Conservation (phyloP, 2,329 filamentous ascomycete species). For the Colletotrichum liaoningense region DNA sequence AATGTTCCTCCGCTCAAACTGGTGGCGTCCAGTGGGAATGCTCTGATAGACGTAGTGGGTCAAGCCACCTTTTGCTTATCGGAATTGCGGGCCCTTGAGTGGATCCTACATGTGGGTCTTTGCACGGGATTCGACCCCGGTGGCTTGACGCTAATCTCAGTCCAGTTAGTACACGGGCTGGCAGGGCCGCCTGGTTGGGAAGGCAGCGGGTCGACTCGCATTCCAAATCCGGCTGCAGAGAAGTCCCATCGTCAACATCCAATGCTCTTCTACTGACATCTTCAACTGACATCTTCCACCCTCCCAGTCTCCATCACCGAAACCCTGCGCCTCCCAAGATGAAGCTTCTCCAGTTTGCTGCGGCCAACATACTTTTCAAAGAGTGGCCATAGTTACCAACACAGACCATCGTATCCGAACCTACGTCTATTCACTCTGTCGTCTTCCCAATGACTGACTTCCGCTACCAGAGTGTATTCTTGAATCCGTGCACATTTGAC, state of each 20-base stretch:
- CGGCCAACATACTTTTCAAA: background rate
- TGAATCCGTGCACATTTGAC: background rate
- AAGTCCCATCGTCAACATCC: no score
- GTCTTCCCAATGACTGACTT: background rate
- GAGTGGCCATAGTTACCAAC: background rate
- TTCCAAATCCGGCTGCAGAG: background rate
- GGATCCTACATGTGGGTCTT: accelerated
- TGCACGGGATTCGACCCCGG: background rate
- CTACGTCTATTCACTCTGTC: background rate
- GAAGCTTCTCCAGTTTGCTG: background rate
- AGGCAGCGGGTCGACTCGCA: background rate
- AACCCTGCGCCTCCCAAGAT: conserved; percentile 25
- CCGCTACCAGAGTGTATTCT: background rate
- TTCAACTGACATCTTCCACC: background rate
- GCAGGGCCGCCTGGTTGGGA: background rate
- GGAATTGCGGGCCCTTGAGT: background rate
- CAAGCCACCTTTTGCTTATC: conserved; percentile 4
- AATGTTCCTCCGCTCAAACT: conserved; percentile 18
- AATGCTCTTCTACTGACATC: background rate
- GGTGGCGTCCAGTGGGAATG: conserved; percentile 23
- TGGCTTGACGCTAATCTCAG: background rate
- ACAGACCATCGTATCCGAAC: background rate
- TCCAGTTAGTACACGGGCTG: background rate
- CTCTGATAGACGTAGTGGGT: background rate
- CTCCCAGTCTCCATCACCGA: background rate